These are phyloP conservation scores for Strobilomyces echinocephalus DNA, from an alignment of 768 basidiomycete species.

Conservation along the genomic window DNA sequence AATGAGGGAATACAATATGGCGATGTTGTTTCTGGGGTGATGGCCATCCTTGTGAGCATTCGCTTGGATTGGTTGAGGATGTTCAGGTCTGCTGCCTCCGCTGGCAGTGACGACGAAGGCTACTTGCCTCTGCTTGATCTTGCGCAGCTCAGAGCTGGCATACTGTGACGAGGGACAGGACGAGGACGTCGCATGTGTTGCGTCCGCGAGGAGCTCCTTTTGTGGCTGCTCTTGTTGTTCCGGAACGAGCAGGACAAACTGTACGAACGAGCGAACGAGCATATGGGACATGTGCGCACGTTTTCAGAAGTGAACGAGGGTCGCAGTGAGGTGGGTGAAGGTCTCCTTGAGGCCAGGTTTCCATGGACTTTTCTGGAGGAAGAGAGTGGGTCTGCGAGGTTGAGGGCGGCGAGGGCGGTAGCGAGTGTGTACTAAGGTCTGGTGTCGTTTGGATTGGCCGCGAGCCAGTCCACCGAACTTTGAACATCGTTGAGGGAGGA, in stretches of 20 bases:
- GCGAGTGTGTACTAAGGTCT: conserved; percentile 68
- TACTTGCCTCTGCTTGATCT: conserved; percentile 86
- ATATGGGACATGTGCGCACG: conserved; percentile 29
- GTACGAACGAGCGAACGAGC: conserved; percentile 37
- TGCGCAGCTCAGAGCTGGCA: conserved; percentile 75
- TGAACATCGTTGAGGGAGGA: conserved; percentile 57
- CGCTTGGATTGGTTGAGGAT: too few relatives aligned
- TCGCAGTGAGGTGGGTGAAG: conserved; percentile 65
- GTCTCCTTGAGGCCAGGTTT: conserved; percentile 61
- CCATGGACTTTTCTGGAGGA: conserved; percentile 43
- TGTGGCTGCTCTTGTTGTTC: conserved; percentile 36
- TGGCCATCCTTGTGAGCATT: too few relatives aligned
- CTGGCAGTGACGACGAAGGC: too few relatives aligned
- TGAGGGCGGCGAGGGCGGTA: conserved; percentile 42
- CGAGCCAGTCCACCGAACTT: conserved; percentile 66
- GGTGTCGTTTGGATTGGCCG: conserved; percentile 57
- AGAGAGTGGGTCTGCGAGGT: conserved; percentile 55
- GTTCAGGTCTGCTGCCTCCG: too few relatives aligned
- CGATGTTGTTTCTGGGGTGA: conserved; percentile 74
- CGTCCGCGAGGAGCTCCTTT: conserved; percentile 38
- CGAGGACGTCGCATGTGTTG: conserved; percentile 61
- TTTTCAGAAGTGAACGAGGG: conserved; percentile 53
- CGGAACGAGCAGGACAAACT: conserved; percentile 32
- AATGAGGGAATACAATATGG: conserved; percentile 77
- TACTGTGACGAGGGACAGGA: conserved; percentile 67